Evolutionary conservation across 257 asterid species (phyloP), one percentile per base, ranked within the genome.

Genomic region (Przewalskia tangutica): DNA sequence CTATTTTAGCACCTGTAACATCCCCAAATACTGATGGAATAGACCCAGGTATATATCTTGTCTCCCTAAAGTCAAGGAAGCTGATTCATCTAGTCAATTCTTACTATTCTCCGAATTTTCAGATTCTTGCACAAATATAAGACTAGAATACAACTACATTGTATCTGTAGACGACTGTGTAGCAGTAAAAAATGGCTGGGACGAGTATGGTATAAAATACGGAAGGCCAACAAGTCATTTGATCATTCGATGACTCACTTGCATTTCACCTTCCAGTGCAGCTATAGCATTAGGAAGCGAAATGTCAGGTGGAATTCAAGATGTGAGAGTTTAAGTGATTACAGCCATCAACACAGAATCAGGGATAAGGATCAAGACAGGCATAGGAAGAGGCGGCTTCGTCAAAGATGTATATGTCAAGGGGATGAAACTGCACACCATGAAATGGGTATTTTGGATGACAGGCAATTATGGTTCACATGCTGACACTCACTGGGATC

Each of bases 11-110:
- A 78, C 98, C 98, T 46, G 85, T 90, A 2, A 89, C 93, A 64
- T 93, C 98, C 18, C 98, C 98, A 46, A 95, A 95, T 81, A 95
- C 98, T 55, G 98, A 95, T 85, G 98, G 98, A 53, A 92, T 93
- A 79, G 88, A 93, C 79, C 98, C 98, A 82, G 98, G 98, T 93
- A 7, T 16, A 53, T 84, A 20, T 62, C n/a, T 54, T 9, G 42
- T 38, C 32, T 27, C 32, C 32, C 32, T 27, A 27, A 27, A 48
- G 38, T 12, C 79, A 14, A 71, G 11, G 12, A 48, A 46, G 0
- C 59, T 44, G 77, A 44, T 42, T 48, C 79, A 20, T 46, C 18
- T 71, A 46, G 40, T 71, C 4, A 20, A 48, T 4, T 46, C 12
- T 20, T 46, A 7, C 12, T 71, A 3, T 6, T 68, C 34, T 38